Percentiles rank a stretch among this genome's conserved stretches.
Conservation (phyloP, 192 early-diverging fungal genomes). For the Dimargaris cristalligena region DNA sequence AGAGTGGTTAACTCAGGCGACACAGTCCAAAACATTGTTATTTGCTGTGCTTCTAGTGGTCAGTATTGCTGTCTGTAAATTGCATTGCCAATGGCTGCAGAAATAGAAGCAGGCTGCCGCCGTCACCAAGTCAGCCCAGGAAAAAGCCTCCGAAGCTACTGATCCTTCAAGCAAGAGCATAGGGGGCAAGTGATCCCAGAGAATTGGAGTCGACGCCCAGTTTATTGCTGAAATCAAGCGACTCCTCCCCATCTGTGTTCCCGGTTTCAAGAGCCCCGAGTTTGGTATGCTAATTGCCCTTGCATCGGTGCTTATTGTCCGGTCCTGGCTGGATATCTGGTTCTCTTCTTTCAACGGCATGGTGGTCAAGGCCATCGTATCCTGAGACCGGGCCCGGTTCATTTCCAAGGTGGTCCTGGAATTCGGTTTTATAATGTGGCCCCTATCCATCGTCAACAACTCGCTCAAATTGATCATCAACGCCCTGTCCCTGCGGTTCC, state of each 20-base stretch:
- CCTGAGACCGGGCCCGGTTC: constrained; percentile 39
- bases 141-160: no score
- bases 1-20: no score
- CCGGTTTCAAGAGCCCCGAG: constrained; percentile 67
- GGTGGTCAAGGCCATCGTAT: constrained; percentile 56
- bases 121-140: no score
- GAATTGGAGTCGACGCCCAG: constrained; percentile 12
- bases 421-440: constrained; percentile 80
- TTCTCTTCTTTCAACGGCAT: constrained; percentile 52
- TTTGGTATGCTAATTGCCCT: constrained; percentile 72
- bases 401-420: constrained; percentile 40
- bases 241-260: constrained; percentile 68
- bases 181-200: constrained; percentile 13
- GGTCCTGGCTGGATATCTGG: constrained; percentile 80
- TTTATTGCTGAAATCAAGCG: constrained; percentile 49
- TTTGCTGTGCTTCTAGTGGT: no score
- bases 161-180: no score
- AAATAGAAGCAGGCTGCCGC: no score
- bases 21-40: no score
- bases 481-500: constrained; percentile 60
- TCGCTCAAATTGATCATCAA: constrained; percentile 59
- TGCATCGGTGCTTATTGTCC: constrained; percentile 47
- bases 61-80: no score
- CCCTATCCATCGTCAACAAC: constrained; percentile 62
- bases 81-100: no score